A percentile compares a stretch with the other conserved stretches of the same genome.
Evolutionary conservation across 495 filamentous ascomycete species (phyloP).

Genomic region (Monascus purpureus): DNA sequence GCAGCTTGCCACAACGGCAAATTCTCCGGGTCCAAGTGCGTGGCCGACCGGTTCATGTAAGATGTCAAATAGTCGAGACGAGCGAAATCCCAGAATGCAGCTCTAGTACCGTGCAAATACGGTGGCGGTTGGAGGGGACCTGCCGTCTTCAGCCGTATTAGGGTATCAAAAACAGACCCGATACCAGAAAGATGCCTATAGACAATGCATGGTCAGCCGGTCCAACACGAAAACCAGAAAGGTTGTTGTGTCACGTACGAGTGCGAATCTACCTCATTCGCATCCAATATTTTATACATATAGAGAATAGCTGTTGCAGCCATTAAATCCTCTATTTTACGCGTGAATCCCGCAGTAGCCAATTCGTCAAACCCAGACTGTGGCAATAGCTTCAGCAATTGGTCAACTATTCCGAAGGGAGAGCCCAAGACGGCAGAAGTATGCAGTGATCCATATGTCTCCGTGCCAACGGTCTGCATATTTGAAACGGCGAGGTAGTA

Average conservation of each 20-base stretch:
- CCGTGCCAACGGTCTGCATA: slow-evolving; percentile 16
- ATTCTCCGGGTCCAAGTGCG: slow-evolving; percentile 18
- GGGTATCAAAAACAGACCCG: slow-evolving; percentile 14
- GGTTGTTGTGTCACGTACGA: slow-evolving; percentile 10
- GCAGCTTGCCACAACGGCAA: slow-evolving; percentile 22
- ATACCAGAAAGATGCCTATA: slow-evolving; percentile 21
- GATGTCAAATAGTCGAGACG: slow-evolving; percentile 26
- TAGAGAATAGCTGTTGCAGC: slow-evolving; percentile 17
- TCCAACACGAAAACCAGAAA: neutral
- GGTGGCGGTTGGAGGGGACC: neutral
- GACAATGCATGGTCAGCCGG: neutral
- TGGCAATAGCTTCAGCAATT: slow-evolving; percentile 12
- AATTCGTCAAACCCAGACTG: slow-evolving; percentile 1
- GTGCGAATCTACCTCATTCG: slow-evolving; percentile 22
- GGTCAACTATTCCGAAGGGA: slow-evolving; percentile 16
- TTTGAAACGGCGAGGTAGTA: slow-evolving; percentile 22
- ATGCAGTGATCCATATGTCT: slow-evolving; percentile 18
- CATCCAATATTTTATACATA: slow-evolving; percentile 21
- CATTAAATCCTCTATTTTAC: slow-evolving; percentile 20
- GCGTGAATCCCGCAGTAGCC: slow-evolving; percentile 5
- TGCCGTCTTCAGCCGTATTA: slow-evolving; percentile 7
- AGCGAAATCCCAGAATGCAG: slow-evolving; percentile 29
- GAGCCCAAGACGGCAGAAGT: slow-evolving; percentile 25
- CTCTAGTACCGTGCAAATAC: slow-evolving; percentile 17
- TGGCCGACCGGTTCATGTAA: slow-evolving; percentile 20